These are phyloP conservation scores for Capsicum rhomboideum DNA, from an alignment of 257 asterid genomes.

Conservation along the genomic window DNA sequence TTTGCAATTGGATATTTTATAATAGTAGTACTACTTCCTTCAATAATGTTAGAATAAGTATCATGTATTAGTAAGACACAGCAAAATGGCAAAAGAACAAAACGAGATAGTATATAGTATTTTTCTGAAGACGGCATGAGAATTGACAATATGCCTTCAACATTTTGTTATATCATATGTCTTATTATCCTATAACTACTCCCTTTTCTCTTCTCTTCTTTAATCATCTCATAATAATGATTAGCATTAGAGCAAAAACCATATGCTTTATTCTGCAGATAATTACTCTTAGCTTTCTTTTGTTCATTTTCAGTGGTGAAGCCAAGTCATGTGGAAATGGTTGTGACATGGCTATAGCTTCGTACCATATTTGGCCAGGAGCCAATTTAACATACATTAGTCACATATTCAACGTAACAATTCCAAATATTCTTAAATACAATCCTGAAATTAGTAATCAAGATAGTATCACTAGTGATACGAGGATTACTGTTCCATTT, in stretches of 20 bases:
- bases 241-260: conserved; percentile 3
- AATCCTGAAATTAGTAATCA: conserved; percentile 31
- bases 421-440: conserved; percentile 30
- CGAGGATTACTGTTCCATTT: conserved; percentile 55
- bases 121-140: conserved; percentile 25
- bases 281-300: background rate
- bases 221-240: conserved; percentile 17
- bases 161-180: conserved; percentile 9
- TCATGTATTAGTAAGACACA: background rate
- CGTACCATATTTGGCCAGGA: conserved; percentile 53
- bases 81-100: background rate
- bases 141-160: conserved; percentile 3
- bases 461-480: conserved; percentile 28
- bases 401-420: conserved; percentile 28
- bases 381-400: conserved; percentile 55
- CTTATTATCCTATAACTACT: conserved; percentile 17
- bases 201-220: background rate
- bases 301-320: conserved; percentile 17
- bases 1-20: background rate
- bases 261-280: background rate
- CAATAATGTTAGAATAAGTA: background rate
- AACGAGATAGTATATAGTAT: background rate
- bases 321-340: conserved; percentile 49
- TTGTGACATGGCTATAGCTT: conserved; percentile 60
- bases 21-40: background rate